Evolutionary conservation across 495 filamentous ascomycete genomes (phyloP).

Genomic region (Lindgomyces ingoldianus): DNA sequence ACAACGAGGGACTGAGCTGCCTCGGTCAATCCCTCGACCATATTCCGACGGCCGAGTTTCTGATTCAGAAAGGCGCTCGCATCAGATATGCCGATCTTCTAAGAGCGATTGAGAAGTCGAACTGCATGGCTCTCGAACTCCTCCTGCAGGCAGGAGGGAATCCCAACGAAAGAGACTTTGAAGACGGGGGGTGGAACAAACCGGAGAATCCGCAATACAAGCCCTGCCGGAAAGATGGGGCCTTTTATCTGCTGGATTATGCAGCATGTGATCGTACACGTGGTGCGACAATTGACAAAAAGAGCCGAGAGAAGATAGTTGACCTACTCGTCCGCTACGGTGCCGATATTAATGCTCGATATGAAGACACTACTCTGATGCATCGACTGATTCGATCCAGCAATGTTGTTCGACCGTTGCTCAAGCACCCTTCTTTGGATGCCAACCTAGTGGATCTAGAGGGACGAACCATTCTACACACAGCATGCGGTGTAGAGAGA

Average conservation of each 20-base stretch:
- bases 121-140: too few relatives aligned
- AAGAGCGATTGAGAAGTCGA: too few relatives aligned
- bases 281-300: too few relatives aligned
- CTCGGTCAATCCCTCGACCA: constrained; percentile 15
- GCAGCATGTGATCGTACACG: too few relatives aligned
- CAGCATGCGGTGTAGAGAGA: background rate
- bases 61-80: background rate
- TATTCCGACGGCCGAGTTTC: too few relatives aligned
- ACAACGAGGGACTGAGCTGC: constrained; percentile 28
- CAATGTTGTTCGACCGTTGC: background rate
- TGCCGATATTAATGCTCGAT: background rate
- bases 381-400: background rate
- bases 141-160: background rate
- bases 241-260: background rate
- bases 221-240: too few relatives aligned
- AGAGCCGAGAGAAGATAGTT: too few relatives aligned
- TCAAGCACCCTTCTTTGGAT: background rate
- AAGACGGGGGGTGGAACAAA: too few relatives aligned
- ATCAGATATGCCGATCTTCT: too few relatives aligned
- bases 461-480: background rate
- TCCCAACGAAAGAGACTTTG: too few relatives aligned
- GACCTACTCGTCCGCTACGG: background rate
- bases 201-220: too few relatives aligned
- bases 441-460: background rate
- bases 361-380: background rate